Evolutionary conservation across 2,329 filamentous ascomycete species (phyloP), one percentile per base, ranked within the genome.

Genomic region (Cladobotryum mycophilum): DNA sequence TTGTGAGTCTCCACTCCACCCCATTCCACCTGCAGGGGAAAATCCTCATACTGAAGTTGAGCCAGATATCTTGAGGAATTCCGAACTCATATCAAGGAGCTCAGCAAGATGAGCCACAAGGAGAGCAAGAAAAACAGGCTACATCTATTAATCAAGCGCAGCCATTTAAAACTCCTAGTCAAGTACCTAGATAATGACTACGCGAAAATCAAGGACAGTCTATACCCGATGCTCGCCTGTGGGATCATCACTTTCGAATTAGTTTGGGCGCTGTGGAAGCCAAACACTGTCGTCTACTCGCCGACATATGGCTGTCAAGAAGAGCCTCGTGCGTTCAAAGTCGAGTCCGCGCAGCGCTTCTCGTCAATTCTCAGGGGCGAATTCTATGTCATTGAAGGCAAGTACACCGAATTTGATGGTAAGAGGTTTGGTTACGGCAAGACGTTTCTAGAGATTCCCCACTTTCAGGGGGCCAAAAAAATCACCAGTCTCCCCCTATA

Each of bases 181-280:
- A 81, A 81, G 49, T 93, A 89, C 59, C 73, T 93, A n/a, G 85
- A 91, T 58, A 81, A 84, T 53, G 91, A 96, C 66, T 96, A 89
- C 61, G 80, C 82, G 1, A 78, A 87, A 15, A 83, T 78, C 34
- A 91, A 92, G 64, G 88, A 89, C 36, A 77, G 85, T 2, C 76
- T 96, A 0, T 85, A 90, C 58, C 87, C 89, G 0, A 81, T 96
- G 69, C 74, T 95, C 2, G 80, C 89, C 56, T 86, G 85, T 33
- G 88, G 89, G 8, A 82, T 89, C 41, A 95, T 95, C 64, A 95
- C 89, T 0, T 96, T 91, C 59, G 89, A 96, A 51, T 76, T 95
- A 2, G 73, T 95, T 1, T 95, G 90, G 90, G 89, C 89, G 0
- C 70, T 96, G 3, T 95, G 87, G 78, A 95, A 93, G 62, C 90